Percentiles rank a stretch among this genome's conserved stretches.
Evolutionary conservation across 2,329 filamentous ascomycete species (phyloP).

Genomic region (Botrytis fragariae): DNA sequence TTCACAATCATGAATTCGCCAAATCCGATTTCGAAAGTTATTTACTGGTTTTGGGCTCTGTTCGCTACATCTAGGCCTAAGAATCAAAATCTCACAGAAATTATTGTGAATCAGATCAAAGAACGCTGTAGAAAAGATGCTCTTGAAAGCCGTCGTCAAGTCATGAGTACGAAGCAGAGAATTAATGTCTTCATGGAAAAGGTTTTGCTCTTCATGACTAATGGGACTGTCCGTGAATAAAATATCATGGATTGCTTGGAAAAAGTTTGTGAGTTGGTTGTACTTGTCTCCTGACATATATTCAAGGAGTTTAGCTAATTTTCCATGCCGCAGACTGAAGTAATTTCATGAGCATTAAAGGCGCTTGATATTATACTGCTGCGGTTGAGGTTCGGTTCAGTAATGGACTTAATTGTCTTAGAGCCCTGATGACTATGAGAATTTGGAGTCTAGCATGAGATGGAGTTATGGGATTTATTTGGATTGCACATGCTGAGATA

Average conservation of each 20-base stretch:
- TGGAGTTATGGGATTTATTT: neutral
- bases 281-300: neutral
- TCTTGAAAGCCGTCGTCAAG: no score
- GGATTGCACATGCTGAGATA: neutral
- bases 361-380: neutral
- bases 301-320: neutral
- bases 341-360: neutral
- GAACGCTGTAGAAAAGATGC: neutral
- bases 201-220: neutral
- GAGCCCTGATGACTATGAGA: neutral
- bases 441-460: neutral
- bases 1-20: neutral
- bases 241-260: neutral
- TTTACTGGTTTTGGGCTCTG: neutral
- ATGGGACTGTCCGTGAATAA: neutral
- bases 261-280: neutral
- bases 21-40: neutral
- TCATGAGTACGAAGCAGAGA: neutral
- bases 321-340: fast-evolving
- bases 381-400: neutral
- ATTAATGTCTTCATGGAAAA: neutral
- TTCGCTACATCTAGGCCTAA: neutral
- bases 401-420: neutral
- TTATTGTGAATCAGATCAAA: neutral
- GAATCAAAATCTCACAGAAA: neutral